Base-by-base conservation (phyloP, 139 green algal genomes). In the Chlorella sp. region DNA sequence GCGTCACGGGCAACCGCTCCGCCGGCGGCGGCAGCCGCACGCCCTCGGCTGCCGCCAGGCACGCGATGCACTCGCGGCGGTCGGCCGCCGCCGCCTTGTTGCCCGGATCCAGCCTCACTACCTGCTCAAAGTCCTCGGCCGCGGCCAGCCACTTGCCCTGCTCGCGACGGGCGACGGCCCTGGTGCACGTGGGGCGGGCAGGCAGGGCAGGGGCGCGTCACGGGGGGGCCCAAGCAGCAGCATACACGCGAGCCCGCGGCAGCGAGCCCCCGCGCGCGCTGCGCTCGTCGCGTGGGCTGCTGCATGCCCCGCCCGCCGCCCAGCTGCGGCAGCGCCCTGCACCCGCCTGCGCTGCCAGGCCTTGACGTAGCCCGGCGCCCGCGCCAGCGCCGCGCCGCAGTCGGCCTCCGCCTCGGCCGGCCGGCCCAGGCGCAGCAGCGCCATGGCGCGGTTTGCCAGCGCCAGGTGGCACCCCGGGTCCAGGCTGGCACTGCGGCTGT, bases 371-470 rank as follows among this genome's bases (percentile, higher is more conserved):
- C 21, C 25, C 0, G 82, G 65, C 48, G 94, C 91, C 19, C 93
- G 76, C 12, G 17, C n/a, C 46, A 96, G 68, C 11, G 89, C 88
- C 36, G 41, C 43, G 1, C 33, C 84, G 73, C 86, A 89, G 79
- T 95, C 91, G 36, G 80, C 56, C 74, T 90, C 90, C 11, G 90
- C 87, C 35, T 77, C 51, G 8, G 40, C 63, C 36, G 58, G 74
- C 62, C 86, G 65, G 4, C 75, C 48, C 40, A 90, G 67, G 77
- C 92, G 94, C 5, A 95, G 83, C 21, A 67, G 27, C 2, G 86
- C 87, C 82, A 95, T 89, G 41, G 91, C 91, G 2, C 90, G 76
- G 77, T 95, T 95, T 59, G 87, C 87, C 41, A 86, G 81, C 1
- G 84, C 86, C n/a, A 88, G 41, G n/a, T n/a, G n/a, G 58, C 74